Percentiles rank a stretch among this genome's conserved stretches.
Conservation (phyloP, 441 rosid genomes). For the Capsella rubella region DNA sequence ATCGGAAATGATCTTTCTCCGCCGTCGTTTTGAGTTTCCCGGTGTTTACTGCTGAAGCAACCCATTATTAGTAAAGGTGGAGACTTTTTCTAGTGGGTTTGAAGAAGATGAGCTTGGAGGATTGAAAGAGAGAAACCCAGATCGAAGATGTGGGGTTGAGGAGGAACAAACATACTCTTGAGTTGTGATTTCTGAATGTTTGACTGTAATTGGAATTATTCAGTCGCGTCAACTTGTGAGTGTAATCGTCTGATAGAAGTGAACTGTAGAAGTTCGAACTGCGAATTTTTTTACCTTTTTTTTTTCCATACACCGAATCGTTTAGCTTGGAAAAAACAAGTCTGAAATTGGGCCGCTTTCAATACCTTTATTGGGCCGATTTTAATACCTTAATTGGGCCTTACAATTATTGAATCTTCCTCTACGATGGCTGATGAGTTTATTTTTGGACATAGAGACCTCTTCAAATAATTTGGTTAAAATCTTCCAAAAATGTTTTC, state of each 20-base stretch:
- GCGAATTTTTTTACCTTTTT: no score
- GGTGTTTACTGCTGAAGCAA: conserved; percentile 30
- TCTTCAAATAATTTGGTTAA: no score
- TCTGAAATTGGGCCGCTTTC: no score
- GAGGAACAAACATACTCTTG: neutral
- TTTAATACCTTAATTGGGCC: no score
- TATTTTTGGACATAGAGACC: no score
- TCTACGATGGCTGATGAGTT: no score
- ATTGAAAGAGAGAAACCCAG: conserved; percentile 3
- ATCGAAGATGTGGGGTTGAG: neutral
- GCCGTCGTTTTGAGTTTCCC: conserved; percentile 32
- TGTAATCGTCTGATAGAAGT: neutral
- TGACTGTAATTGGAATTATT: neutral
- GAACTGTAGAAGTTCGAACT: no score
- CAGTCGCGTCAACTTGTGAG: conserved; percentile 8
- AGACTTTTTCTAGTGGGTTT: neutral
- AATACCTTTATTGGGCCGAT: no score
- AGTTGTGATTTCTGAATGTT: neutral
- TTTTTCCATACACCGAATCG: no score
- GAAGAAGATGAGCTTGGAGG: conserved; percentile 7
- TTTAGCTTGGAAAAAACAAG: no score
- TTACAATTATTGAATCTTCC: no score
- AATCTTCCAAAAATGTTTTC: no score
- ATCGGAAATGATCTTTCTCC: conserved; percentile 37
- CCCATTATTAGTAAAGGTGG: conserved; percentile 15